These are phyloP conservation scores for Phytopythium kandeliae DNA, from an alignment of 352 stramenopile species.

Conservation along the genomic window DNA sequence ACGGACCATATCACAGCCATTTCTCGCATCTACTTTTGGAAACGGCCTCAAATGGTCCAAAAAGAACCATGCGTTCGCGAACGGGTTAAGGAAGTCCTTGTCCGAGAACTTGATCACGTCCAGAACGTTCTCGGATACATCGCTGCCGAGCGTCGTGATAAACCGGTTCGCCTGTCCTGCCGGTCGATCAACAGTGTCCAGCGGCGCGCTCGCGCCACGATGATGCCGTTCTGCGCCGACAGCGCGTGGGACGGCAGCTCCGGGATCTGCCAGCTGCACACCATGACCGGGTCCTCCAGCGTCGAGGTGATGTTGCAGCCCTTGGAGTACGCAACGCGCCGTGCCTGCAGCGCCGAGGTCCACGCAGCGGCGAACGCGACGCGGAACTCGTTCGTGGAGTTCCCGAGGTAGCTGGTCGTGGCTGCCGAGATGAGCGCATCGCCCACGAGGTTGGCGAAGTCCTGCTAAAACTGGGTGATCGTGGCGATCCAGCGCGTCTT, in stretches of 20 bases:
- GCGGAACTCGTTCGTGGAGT: constrained; percentile 86
- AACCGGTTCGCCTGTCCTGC: constrained; percentile 91
- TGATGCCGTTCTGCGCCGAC: constrained; percentile 94
- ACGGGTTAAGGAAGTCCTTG: constrained; percentile 80
- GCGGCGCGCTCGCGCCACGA: constrained; percentile 76
- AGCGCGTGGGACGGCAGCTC: constrained; percentile 83
- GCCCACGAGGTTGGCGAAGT: constrained; percentile 76
- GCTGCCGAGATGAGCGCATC: constrained; percentile 82
- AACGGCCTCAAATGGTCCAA: too few relatives aligned
- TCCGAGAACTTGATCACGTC: constrained; percentile 90
- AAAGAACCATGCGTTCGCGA: too few relatives aligned
- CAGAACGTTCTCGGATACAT: constrained; percentile 86
- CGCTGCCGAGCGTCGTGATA: constrained; percentile 87
- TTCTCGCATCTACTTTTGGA: too few relatives aligned
- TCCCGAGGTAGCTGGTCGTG: constrained; percentile 84
- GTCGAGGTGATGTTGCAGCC: constrained; percentile 85
- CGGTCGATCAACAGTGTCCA: constrained; percentile 90
- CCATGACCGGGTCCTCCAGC: constrained; percentile 83
- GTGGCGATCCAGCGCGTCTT: constrained; percentile 87
- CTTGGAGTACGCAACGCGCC: constrained; percentile 64
- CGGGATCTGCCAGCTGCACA: constrained; percentile 85
- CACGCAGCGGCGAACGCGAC: constrained; percentile 55
- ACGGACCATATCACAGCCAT: too few relatives aligned
- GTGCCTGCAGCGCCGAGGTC: constrained; percentile 55
- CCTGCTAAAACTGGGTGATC: constrained; percentile 71